Evolutionary conservation across 1,284 basidiomycete genomes (phyloP), one percentile per base, ranked within the genome.

Genomic region (Vanrija sp.): DNA sequence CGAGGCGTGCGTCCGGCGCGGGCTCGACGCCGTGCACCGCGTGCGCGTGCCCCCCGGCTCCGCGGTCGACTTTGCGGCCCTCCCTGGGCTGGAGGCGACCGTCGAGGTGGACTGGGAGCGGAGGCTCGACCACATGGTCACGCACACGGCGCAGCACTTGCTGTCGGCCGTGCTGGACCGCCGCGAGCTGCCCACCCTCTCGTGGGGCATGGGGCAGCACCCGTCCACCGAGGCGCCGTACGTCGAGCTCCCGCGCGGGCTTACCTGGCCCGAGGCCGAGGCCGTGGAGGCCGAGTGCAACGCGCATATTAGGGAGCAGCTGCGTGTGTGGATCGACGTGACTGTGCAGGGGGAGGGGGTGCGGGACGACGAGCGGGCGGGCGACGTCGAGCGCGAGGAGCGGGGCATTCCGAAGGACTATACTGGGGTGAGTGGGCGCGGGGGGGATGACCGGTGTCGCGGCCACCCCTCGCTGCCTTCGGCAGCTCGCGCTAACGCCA

Each of bases 111-210:
- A 86, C 36, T 86, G 82, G 76, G 81, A 83, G 51, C 78, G 87
- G 58, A 80, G 90, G 59, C 79, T 84, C 53, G 89, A 94, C 68
- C 88, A 90, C 77, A 89, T 87, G 85, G 81, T 85, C 10, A 84
- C 88, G 79, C 87, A 90, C 68, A 90, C 88, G 0, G 85, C 84
- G 0, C 88, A 91, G 68, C 88, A 91, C 64, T 80, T 91, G 42
- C 81, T 93, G 27, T 92, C 89, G 3, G 88, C 89, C 0, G 78
- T 92, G 7, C 79, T 92, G 4, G 88, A 93, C 67, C 79, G 79
- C 8, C 77, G 86, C 42, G 74, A 81, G 38, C 79, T 92, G n/a
- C 84, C 84, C 10, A 93, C 91, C 0, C 80, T 92, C 8, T 87
- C 87, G 0, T 93, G 90, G 90, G 74, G 68, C 2, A 71, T 80